These are phyloP conservation scores for Debaryomyces fabryi DNA, from an alignment of 1,139 yeast species.

Conservation along the genomic window DNA sequence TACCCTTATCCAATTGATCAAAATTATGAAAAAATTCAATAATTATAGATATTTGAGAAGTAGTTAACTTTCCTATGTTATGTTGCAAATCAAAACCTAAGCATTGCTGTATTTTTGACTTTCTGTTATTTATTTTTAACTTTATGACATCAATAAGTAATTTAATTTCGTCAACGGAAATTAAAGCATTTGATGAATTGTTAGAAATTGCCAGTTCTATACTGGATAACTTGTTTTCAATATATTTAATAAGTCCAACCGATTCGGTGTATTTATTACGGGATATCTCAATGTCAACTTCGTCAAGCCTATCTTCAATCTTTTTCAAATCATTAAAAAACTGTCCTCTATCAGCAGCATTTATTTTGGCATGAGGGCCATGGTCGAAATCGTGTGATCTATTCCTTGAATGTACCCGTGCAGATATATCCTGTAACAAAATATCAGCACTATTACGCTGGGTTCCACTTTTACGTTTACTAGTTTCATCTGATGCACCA, in stretches of 20 bases:
- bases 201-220: slow-evolving; percentile 24
- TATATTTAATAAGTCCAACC: slow-evolving; percentile 51
- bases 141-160: slow-evolving; percentile 46
- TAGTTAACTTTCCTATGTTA: slow-evolving; percentile 34
- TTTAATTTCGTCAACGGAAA: slow-evolving; percentile 33
- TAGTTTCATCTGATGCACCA: slow-evolving; percentile 30
- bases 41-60: slow-evolving; percentile 36
- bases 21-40: slow-evolving; percentile 41
- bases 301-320: slow-evolving; percentile 65
- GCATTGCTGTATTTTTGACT: slow-evolving; percentile 40
- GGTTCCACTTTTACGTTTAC: slow-evolving; percentile 31
- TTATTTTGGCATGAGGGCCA: slow-evolving; percentile 10
- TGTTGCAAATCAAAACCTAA: slow-evolving; percentile 43
- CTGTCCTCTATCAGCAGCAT: slow-evolving; percentile 27
- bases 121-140: slow-evolving; percentile 41
- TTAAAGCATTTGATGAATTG: slow-evolving; percentile 10
- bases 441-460: slow-evolving; percentile 42
- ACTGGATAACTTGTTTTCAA: slow-evolving; percentile 36
- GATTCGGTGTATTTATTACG: slow-evolving; percentile 61
- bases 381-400: slow-evolving; percentile 50
- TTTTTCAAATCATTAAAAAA: slow-evolving; percentile 49
- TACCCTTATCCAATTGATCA: slow-evolving; percentile 42
- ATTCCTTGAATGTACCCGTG: slow-evolving; percentile 58
- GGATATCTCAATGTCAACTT: slow-evolving; percentile 66
- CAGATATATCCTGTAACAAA: slow-evolving; percentile 54